Conservation (phyloP, 352 stramenopile genomes). For the Globisporangium spiculum region DNA sequence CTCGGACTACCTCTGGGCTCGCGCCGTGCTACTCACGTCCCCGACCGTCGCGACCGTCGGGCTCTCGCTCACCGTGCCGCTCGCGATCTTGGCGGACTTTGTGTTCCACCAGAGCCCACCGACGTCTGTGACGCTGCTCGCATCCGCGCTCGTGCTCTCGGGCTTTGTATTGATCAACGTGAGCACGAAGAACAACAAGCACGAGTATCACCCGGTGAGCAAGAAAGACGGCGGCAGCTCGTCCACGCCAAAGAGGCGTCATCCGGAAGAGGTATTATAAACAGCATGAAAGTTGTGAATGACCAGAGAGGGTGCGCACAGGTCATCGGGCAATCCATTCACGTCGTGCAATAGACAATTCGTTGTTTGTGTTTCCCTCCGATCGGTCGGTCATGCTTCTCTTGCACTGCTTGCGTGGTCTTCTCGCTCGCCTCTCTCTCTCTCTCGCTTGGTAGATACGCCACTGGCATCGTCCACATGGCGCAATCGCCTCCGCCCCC, state of each 20-base stretch:
- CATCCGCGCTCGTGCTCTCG: slow-evolving; percentile 62
- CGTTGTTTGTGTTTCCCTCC: background rate
- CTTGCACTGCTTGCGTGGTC: background rate
- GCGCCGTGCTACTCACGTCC: slow-evolving; percentile 93
- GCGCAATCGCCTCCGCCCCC: background rate
- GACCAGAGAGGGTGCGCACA: background rate
- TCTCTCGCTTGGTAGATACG: background rate
- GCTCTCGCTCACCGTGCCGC: slow-evolving; percentile 95
- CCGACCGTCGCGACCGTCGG: slow-evolving; percentile 96
- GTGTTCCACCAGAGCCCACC: slow-evolving; percentile 60
- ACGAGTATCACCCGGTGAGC: slow-evolving; percentile 50
- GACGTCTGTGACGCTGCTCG: slow-evolving; percentile 47
- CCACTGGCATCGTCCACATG: background rate
- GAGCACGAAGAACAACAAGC: slow-evolving; percentile 54
- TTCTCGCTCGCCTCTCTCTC: background rate
- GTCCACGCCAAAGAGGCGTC: slow-evolving; percentile 8
- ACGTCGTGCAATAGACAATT: background rate
- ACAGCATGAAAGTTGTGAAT: background rate
- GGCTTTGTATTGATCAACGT: slow-evolving; percentile 72
- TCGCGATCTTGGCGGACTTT: slow-evolving; percentile 92
- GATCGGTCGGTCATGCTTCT: background rate
- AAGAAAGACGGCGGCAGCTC: slow-evolving; percentile 17
- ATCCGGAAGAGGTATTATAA: slow-evolving; percentile 14
- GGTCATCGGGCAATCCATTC: background rate
- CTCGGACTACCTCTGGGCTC: slow-evolving; percentile 95